Conservation (phyloP, 148 eudicot species). For the Mesembryanthemum crystallinum region DNA sequence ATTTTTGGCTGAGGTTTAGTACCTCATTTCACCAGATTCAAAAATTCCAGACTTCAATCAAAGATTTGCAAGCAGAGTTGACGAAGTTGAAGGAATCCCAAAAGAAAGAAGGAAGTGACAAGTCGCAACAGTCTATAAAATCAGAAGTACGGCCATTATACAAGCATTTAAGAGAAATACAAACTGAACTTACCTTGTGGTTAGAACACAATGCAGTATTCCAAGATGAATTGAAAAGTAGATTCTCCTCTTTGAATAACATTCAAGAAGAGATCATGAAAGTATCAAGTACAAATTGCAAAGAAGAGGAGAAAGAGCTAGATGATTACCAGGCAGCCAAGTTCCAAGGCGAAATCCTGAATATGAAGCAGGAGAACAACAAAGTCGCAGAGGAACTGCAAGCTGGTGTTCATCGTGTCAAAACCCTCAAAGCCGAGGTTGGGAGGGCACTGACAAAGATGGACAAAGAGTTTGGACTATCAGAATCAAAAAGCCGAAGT, state of each 20-base stretch:
- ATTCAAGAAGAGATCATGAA: slow-evolving; percentile 56
- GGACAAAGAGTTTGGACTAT: slow-evolving; percentile 58
- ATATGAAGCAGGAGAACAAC: slow-evolving; percentile 79
- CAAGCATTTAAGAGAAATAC: slow-evolving; percentile 65
- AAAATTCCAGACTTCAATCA: slow-evolving; percentile 54
- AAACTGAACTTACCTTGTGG: slow-evolving; percentile 69
- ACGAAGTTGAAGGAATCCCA: slow-evolving; percentile 35
- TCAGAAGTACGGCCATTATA: slow-evolving; percentile 70
- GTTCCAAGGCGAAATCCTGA: slow-evolving; percentile 76
- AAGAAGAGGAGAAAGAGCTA: slow-evolving; percentile 33
- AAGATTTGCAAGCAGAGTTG: slow-evolving; percentile 58
- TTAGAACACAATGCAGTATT: slow-evolving; percentile 60
- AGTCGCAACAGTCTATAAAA: slow-evolving; percentile 22
- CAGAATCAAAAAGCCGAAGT: slow-evolving; percentile 22
- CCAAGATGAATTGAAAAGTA: slow-evolving; percentile 55
- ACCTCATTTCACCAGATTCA: slow-evolving; percentile 72
- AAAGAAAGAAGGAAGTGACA: slow-evolving; percentile 30
- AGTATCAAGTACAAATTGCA: slow-evolving; percentile 28
- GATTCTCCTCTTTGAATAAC: slow-evolving; percentile 51
- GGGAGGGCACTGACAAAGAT: slow-evolving; percentile 38
- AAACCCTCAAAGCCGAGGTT: slow-evolving; percentile 44
- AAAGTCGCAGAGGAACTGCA: slow-evolving; percentile 60
- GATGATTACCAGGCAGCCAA: slow-evolving; percentile 56
- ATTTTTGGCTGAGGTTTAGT: slow-evolving; percentile 80
- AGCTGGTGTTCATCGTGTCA: slow-evolving; percentile 50